These are phyloP conservation scores for Triticum dicoccoides DNA, from an alignment of 176 grass and related monocot genomes.

Conservation along the genomic window DNA sequence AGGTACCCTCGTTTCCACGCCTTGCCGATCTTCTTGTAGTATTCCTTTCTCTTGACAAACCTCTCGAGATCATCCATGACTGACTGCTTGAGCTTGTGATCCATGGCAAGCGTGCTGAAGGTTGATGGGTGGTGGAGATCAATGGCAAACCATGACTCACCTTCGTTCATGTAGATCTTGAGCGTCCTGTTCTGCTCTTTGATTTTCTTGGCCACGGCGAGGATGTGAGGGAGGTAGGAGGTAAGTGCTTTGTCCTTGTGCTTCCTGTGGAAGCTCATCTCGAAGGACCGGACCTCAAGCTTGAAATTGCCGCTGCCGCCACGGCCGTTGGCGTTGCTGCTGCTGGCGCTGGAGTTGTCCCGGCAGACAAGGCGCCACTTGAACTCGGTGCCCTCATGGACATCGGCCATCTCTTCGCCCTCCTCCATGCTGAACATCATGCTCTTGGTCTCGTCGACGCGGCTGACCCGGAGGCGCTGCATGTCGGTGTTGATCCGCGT, in stretches of 20 bases:
- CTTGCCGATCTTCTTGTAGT: conserved; percentile 87
- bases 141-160: conserved; percentile 57
- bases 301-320: conserved; percentile 28
- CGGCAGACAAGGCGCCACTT: conserved; percentile 64
- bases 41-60: conserved; percentile 75
- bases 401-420: conserved; percentile 81
- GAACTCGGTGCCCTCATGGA: conserved; percentile 71
- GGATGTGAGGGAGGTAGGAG: conserved; percentile 69
- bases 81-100: conserved; percentile 44
- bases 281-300: conserved; percentile 54
- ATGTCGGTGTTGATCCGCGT: conserved; percentile 72
- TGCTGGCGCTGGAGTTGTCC: conserved; percentile 22
- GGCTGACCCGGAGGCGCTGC: conserved; percentile 65
- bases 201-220: conserved; percentile 55
- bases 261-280: conserved; percentile 80
- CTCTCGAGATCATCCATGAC: conserved; percentile 77
- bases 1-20: conserved; percentile 93
- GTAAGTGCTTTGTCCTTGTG: conserved; percentile 63
- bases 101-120: conserved; percentile 80
- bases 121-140: conserved; percentile 84
- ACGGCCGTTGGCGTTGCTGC: neutral
- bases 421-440: conserved; percentile 70
- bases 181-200: conserved; percentile 64
- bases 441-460: conserved; percentile 59
- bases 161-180: conserved; percentile 87